Evolutionary conservation across 139 green algal genomes (phyloP), one percentile per base, ranked within the genome.

Genomic region (Tetraselmis chui): DNA sequence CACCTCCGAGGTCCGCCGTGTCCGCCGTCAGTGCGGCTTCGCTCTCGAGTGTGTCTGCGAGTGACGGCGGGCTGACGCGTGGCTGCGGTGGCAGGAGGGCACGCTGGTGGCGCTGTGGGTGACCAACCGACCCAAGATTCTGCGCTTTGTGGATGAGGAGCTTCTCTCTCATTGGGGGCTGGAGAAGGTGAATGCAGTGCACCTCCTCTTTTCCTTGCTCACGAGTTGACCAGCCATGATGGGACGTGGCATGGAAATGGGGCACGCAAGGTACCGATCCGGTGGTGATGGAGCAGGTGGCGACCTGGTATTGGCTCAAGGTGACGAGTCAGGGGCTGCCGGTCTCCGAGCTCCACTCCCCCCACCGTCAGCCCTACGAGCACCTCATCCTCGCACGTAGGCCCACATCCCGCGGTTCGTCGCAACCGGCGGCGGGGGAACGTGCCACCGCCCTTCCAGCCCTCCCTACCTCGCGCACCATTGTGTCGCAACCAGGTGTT

Each of bases 251-350:
- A n/a, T n/a, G n/a, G n/a, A n/a, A n/a, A n/a, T n/a, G n/a, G n/a
- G n/a, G n/a, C n/a, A n/a, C n/a, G n/a, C n/a, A n/a, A n/a, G n/a
- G n/a, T n/a, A n/a, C n/a, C n/a, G n/a, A n/a, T n/a, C n/a, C n/a
- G n/a, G n/a, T n/a, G n/a, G n/a, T n/a, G n/a, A n/a, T n/a, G n/a
- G n/a, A 18, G 30, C 86, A 84, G 1, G 45, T 93, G 5, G 84
- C 89, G 32, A 95, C 91, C 29, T 97, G 93, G 93, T 83, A 87
- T 32, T 96, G 92, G 92, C 84, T 96, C 29, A 95, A 96, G 83
- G 82, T 95, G 23, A 83, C 80, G 1, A 5, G 85, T 1, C 25
- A 29, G 0, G 90, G 90, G 0, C 30, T 85, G 59, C 85, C 87
- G 2, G 83, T 91, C 23, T 85, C 78, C 28, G 78, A 84, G 0